Conservation (phyloP, 2,329 filamentous ascomycete species). For the Pseudopyricularia cyperi region DNA sequence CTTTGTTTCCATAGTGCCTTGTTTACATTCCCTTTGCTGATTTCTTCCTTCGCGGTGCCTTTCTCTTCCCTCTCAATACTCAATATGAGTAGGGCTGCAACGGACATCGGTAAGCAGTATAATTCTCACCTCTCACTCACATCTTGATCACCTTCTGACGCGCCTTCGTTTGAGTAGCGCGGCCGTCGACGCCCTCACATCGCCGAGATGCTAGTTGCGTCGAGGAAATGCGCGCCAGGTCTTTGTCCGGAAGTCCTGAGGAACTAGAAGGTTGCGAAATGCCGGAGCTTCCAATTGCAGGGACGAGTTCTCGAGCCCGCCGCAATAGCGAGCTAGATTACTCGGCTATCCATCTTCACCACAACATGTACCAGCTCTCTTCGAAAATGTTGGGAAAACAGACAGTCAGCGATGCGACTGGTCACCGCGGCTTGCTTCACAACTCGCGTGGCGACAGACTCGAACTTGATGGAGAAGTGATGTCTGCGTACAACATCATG, state of each 20-base stretch:
- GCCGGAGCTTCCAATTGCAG: not conserved
- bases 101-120: not conserved
- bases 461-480: constrained; percentile 7
- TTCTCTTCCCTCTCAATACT: not conserved
- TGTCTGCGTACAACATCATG: constrained; percentile 20
- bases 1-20: not conserved
- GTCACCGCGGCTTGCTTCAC: not conserved
- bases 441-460: not conserved
- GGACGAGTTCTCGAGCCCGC: not conserved
- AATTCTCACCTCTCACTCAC: not conserved
- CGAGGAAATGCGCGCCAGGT: not conserved
- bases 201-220: not conserved
- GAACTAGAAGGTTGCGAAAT: not conserved
- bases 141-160: not conserved
- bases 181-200: not conserved
- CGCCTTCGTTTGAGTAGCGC: not conserved
- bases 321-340: not conserved
- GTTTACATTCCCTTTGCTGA: not conserved
- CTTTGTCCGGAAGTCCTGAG: not conserved
- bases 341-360: not conserved
- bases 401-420: not conserved
- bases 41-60: not conserved
- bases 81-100: not conserved
- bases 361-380: not conserved
- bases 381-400: not conserved